A percentile compares a stretch with the other conserved stretches of the same genome.
phyloP scores from a whole-genome alignment of 768 basidiomycete species.

The Tricholoma saponaceum region DNA sequence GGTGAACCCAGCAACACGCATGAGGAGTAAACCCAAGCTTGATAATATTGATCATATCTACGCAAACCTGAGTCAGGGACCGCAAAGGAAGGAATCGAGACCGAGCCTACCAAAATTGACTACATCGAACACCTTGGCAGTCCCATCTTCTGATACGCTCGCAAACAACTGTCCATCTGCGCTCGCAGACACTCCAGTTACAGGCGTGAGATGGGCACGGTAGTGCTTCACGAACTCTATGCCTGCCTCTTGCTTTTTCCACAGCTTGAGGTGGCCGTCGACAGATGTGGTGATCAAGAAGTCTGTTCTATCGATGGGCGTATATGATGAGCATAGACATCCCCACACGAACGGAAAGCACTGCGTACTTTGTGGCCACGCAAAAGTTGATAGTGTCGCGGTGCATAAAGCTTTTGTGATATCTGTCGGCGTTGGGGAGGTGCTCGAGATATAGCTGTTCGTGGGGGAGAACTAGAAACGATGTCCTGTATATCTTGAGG shows the following conservation, averaged over 20 bases:
- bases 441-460: constrained; percentile 92
- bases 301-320: constrained; percentile 60
- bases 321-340: not conserved
- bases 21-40: constrained; percentile 84
- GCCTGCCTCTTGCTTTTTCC: constrained; percentile 96
- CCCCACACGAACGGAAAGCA: constrained; percentile 17
- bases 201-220: constrained; percentile 81
- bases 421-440: constrained; percentile 88
- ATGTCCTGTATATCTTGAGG: constrained; percentile 31
- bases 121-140: constrained; percentile 94
- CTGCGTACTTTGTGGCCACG: constrained; percentile 76
- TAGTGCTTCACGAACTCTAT: constrained; percentile 99
- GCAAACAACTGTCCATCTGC: constrained; percentile 92
- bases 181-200: constrained; percentile 79
- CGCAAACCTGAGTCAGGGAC: not conserved
- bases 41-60: constrained; percentile 99
- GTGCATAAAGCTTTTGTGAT: constrained; percentile 99
- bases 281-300: constrained; percentile 93
- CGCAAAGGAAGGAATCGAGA: not conserved
- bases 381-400: constrained; percentile 87
- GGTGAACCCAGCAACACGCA: constrained; percentile 94
- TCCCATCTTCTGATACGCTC: constrained; percentile 87
- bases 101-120: constrained; percentile 84
- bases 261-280: constrained; percentile 95
- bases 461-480: constrained; percentile 76